Evolutionary conservation across 805 yeast genomes (phyloP), one percentile per base, ranked within the genome.

Genomic region (Hanseniaspora valbyensis): DNA sequence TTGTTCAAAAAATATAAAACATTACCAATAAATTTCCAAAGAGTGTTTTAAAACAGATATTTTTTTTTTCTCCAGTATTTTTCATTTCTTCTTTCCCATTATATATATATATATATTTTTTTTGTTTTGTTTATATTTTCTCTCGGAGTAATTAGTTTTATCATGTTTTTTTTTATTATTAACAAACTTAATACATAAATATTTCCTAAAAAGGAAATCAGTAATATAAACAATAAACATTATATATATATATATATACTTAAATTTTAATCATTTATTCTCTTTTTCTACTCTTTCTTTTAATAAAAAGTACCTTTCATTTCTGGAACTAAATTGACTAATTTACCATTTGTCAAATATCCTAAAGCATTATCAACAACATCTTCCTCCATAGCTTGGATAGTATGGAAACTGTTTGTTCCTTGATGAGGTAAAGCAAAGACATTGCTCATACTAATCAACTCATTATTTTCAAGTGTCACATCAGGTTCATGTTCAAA

Each of bases 341-440:
- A 85, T 62, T 77, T 79, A 7, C 95, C 95, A 0, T 80, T 73
- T 13, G 67, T 64, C 33, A 86, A 59, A 42, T 68, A 80, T n/a
- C 70, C 64, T 39, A 69, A 66, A 8, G 85, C 77, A 64, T 90
- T 92, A 29, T 73, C 72, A 25, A 84, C 78, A 29, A 81, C 86
- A 62, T 77, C 77, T 57, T 76, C 78, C 67, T 89, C 96, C 95
- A 92, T 85, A 57, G 75, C 74, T 57, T 71, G 67, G 59, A 83
- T 76, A 2, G 95, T 83, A 66, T 87, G 94, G 48, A 66, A 66
- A 4, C 90, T 71, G 61, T 78, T 79, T 0, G 95, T 85, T 25
- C 95, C 96, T 82, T 85, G 79, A 63, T 88, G 96, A 14, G 96
- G 96, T 56, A 84, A 69, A 32, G 84, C 75, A 12, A 83, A 71